These are phyloP conservation scores for Tuber microsphaerosporum DNA, from an alignment of 495 filamentous ascomycete species.

Conservation along the genomic window DNA sequence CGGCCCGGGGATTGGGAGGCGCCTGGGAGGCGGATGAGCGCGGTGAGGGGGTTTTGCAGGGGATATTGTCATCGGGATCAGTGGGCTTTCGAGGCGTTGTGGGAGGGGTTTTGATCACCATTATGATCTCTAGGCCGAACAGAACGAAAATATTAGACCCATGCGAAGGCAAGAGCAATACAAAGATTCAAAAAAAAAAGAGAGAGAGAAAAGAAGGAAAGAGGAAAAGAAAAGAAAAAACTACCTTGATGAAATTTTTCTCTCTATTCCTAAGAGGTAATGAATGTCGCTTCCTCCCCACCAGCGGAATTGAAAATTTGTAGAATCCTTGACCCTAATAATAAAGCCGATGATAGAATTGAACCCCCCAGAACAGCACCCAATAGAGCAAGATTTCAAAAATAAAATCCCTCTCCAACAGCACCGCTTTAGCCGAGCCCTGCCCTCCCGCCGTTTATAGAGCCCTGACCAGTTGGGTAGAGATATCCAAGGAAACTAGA, in stretches of 20 bases:
- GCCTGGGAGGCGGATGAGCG: slow-evolving; percentile 41
- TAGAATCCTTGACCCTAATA: not conserved
- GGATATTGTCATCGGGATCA: slow-evolving; percentile 38
- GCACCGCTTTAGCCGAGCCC: not conserved
- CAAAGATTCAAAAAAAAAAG: not conserved
- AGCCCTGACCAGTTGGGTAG: not conserved
- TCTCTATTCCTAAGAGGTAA: not conserved
- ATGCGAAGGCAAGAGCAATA: not conserved
- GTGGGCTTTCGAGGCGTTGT: slow-evolving; percentile 25
- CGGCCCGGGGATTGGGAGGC: slow-evolving; percentile 38
- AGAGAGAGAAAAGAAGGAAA: no score
- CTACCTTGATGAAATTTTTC: not conserved
- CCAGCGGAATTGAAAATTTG: not conserved
- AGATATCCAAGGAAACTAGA: not conserved
- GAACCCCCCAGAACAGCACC: not conserved
- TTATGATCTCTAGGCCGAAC: not conserved
- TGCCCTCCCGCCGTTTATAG: not conserved
- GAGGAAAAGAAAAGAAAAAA: not conserved
- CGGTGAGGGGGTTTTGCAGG: slow-evolving; percentile 40
- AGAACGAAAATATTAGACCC: not conserved
- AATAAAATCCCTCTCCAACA: not conserved
- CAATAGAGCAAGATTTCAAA: not conserved
- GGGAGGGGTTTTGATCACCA: slow-evolving; percentile 11
- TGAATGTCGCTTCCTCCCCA: not conserved
- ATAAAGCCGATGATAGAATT: not conserved